Base-by-base conservation (phyloP, 306 rosid species). In the Canavalia ensiformis region DNA sequence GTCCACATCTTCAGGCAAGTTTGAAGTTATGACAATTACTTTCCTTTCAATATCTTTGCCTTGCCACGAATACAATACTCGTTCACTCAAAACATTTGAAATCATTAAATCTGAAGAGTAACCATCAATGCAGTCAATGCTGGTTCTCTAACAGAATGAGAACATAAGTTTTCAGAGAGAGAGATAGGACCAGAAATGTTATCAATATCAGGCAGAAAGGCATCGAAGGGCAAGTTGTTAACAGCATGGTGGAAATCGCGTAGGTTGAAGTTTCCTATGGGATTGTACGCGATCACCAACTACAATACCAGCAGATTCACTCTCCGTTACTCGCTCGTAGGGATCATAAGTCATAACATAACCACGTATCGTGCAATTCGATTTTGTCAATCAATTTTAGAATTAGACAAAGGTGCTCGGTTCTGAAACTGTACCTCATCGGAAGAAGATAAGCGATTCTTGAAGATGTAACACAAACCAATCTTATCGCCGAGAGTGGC, bases 181-280 rank as follows among this genome's bases (percentile, higher is more conserved):
- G 42, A 72, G 70, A 68, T 62, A 64, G 72, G 67, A 89, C 88
- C 91, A 6, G 68, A 82, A 44, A 74, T 72, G 74, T 76, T 76
- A 37, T 78, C 82, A 5, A 76, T 37, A 75, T 88, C 85, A 76
- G 89, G 86, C 67, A 84, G 79, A 83, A 89, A 87, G 0, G 87
- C 86, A 84, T 89, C 90, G 2, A 81, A 76, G 3, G 95, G 94
- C 88, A 92, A 82, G 62, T 78, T 81, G 74, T 81, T 77, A 56
- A 89, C 92, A 73, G 92, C 92, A 7, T 81, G 89, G 78, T 92
- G 95, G 82, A 92, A 92, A 77, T 90, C 91, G 45, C 90, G 89
- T 8, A 92, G 89, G 71, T 75, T 87, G 84, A 92, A 92, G 78
- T 50, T 82, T 77, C 85, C 89, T 10, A 71, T 68, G 4, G 97